Conservation (phyloP, 202 grass and related monocot genomes). For the Panicum virgatum region DNA sequence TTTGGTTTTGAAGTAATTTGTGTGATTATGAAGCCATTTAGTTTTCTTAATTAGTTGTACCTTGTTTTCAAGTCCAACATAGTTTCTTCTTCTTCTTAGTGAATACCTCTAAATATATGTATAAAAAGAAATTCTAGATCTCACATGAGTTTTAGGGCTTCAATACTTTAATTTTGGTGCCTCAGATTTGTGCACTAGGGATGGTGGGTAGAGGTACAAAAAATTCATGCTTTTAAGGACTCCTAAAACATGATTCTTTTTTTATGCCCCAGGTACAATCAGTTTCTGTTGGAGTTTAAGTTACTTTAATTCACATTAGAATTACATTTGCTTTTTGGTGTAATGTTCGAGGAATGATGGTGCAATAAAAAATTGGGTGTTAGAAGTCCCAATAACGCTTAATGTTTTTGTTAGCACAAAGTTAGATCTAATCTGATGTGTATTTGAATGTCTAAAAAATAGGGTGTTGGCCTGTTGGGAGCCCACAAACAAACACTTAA, state of each 20-base stretch:
- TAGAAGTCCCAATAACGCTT: background rate
- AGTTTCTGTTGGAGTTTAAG: background rate
- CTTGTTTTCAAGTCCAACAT: constrained; percentile 33
- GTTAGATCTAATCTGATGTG: background rate
- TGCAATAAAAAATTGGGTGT: background rate
- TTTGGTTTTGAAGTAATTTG: constrained; percentile 2
- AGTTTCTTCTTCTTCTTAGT: background rate
- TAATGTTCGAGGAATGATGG: background rate
- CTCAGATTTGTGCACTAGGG: background rate
- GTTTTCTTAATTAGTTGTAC: background rate
- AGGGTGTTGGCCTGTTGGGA: background rate
- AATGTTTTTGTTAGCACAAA: background rate
- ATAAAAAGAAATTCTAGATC: background rate
- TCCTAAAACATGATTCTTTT: background rate
- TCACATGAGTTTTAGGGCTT: background rate
- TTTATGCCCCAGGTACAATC: background rate
- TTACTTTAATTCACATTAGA: background rate
- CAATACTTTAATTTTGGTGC: background rate
- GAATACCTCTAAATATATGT: background rate
- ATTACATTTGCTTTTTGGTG: background rate
- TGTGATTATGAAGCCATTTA: background rate
- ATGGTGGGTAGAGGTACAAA: background rate
- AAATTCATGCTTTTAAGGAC: background rate
- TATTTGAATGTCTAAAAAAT: background rate
- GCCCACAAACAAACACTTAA: background rate